A percentile compares a stretch with the other conserved stretches of the same genome.
Evolutionary conservation across 208 protist species (phyloP).

Genomic region (Crithidia expoeki): DNA sequence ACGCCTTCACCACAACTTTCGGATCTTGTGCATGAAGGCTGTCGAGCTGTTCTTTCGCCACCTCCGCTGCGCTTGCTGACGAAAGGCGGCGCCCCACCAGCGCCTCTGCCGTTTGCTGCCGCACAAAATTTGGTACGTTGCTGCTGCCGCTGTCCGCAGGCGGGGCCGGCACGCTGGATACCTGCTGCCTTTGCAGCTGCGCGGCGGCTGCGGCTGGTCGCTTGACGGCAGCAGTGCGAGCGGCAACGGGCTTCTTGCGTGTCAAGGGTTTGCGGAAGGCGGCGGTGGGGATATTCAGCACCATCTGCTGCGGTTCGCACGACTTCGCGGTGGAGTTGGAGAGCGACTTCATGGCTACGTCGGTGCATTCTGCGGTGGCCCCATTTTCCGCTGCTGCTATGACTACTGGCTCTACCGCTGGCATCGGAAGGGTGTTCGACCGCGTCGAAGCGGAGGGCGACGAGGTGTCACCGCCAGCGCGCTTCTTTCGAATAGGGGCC

Average conservation of each 20-base stretch:
- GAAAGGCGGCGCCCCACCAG: conserved; percentile 7
- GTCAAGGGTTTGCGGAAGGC: conserved; percentile 21
- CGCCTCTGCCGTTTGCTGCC: conserved; percentile 19
- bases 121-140: conserved; percentile 21
- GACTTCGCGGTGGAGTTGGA: conserved; percentile 5
- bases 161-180: conserved; percentile 15
- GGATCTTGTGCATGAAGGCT: background rate
- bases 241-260: conserved; percentile 12
- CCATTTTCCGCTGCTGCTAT: background rate
- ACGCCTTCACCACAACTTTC: conserved; percentile 26
- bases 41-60: conserved; percentile 1
- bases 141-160: background rate
- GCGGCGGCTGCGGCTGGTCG: conserved; percentile 4
- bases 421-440: background rate
- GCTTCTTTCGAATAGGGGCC: background rate
- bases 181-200: conserved; percentile 13
- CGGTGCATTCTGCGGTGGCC: background rate
- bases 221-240: conserved; percentile 1
- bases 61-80: conserved; percentile 12
- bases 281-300: conserved; percentile 30
- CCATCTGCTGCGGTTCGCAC: conserved; percentile 25
- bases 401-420: background rate
- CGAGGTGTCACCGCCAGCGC: background rate
- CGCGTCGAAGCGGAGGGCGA: conserved; percentile 11
- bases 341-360: background rate